Evolutionary conservation across 208 protist genomes (phyloP).

Genomic region (Wallacemonas rigidus): DNA sequence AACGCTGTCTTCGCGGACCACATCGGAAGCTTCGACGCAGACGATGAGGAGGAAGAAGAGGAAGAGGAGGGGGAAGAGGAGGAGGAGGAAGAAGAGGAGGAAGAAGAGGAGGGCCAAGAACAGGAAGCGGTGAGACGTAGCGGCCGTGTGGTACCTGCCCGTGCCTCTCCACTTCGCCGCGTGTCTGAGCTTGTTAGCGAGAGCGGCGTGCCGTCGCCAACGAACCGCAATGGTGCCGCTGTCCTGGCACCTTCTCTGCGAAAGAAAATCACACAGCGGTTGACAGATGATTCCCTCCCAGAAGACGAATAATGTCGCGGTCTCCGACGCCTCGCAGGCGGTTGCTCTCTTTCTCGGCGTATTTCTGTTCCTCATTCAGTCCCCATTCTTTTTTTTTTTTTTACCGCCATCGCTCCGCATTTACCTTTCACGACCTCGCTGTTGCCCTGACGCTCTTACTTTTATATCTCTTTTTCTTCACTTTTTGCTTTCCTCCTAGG

Average conservation of each 20-base stretch:
- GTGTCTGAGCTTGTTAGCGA: background rate
- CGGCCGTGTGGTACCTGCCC: background rate
- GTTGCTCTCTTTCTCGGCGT: too few relatives aligned
- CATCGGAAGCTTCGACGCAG: background rate
- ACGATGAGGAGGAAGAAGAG: slow-evolving; percentile 3
- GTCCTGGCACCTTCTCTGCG: slow-evolving; percentile 43
- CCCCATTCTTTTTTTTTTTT: too few relatives aligned
- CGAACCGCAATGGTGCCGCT: slow-evolving; percentile 17
- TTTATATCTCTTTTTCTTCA: background rate
- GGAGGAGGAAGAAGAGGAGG: slow-evolving; percentile 17
- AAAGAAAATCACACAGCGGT: slow-evolving; percentile 37
- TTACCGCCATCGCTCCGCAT: too few relatives aligned
- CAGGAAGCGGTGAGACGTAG: background rate
- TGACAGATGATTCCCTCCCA: slow-evolving; percentile 27
- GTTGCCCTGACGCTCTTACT: too few relatives aligned
- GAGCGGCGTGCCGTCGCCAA: slow-evolving; percentile 2
- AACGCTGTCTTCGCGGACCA: background rate
- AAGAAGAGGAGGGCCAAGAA: slow-evolving; percentile 15
- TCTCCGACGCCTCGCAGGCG: too few relatives aligned
- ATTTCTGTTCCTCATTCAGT: too few relatives aligned
- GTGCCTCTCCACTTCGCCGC: background rate
- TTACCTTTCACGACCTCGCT: too few relatives aligned
- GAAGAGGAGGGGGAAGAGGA: slow-evolving; percentile 20
- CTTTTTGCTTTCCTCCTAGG: slow-evolving; percentile 9
- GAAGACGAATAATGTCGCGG: slow-evolving; percentile 3